Conservation (phyloP, 257 asterid species). For the Plectranthus barbatus region DNA sequence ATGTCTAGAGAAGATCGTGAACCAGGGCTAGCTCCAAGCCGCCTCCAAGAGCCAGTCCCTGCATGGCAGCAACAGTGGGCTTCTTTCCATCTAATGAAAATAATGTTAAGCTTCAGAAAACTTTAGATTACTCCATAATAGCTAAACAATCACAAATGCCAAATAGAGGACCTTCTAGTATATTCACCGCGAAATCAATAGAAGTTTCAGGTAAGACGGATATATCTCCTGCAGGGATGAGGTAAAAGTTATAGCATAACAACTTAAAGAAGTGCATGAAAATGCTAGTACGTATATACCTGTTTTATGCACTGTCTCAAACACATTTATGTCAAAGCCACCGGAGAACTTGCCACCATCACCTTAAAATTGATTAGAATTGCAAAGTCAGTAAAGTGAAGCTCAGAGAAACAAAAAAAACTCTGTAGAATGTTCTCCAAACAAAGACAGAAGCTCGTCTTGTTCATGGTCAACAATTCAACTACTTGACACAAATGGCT, state of each 20-base stretch:
- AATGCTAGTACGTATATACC: slow-evolving; percentile 28
- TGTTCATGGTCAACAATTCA: background rate
- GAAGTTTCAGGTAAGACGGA: slow-evolving; percentile 64
- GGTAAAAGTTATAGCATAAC: slow-evolving; percentile 1
- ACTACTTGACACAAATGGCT: background rate
- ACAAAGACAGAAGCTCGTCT: slow-evolving; percentile 2
- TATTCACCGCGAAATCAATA: slow-evolving; percentile 40
- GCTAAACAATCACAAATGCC: background rate
- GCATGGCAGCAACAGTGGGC: slow-evolving; percentile 89
- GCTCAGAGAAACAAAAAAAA: background rate
- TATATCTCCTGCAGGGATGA: slow-evolving; percentile 54
- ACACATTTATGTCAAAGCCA: slow-evolving; percentile 94
- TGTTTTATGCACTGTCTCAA: slow-evolving; percentile 53
- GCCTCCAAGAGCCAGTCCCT: slow-evolving; percentile 98
- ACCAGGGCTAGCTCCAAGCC: slow-evolving; percentile 95
- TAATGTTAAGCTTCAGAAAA: slow-evolving; percentile 12
- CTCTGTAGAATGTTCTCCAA: slow-evolving; percentile 4
- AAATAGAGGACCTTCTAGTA: slow-evolving; percentile 60
- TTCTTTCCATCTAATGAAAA: slow-evolving; percentile 65
- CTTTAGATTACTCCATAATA: background rate
- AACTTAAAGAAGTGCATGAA: background rate
- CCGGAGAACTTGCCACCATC: slow-evolving; percentile 75
- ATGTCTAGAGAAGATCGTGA: slow-evolving; percentile 18
- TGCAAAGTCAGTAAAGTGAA: slow-evolving; percentile 21
- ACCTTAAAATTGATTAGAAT: slow-evolving; percentile 35